Evolutionary conservation across 306 rosid species (phyloP).

Genomic region (Cicer cuneatum): DNA sequence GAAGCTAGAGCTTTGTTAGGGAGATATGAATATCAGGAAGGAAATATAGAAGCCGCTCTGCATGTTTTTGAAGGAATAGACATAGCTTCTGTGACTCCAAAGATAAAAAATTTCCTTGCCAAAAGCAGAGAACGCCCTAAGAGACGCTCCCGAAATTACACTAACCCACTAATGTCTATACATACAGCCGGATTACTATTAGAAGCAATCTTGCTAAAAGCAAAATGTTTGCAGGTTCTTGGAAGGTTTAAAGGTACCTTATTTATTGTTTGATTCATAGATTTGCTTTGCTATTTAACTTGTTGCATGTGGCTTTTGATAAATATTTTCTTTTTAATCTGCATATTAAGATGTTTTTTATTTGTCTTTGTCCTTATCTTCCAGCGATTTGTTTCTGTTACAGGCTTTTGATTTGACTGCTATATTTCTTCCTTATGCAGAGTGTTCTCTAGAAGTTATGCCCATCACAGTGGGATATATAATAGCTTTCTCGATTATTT

Average conservation of each 20-base stretch:
- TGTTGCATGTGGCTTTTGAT: conserved; percentile 33
- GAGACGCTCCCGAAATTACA: conserved; percentile 59
- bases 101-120: conserved; percentile 67
- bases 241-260: conserved; percentile 79
- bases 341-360: conserved; percentile 29
- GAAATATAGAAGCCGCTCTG: conserved; percentile 85
- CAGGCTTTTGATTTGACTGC: not conserved
- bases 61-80: conserved; percentile 91
- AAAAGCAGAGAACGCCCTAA: conserved; percentile 58
- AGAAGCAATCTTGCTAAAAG: conserved; percentile 79
- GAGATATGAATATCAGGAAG: conserved; percentile 91
- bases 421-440: not conserved
- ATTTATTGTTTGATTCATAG: conserved; percentile 29
- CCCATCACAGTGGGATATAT: conserved; percentile 4
- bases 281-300: conserved; percentile 38
- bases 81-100: conserved; percentile 63
- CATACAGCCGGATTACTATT: conserved; percentile 77
- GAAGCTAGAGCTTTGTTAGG: conserved; percentile 98
- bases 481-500: not conserved
- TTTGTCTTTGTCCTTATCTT: conserved; percentile 7
- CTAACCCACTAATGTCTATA: conserved; percentile 64
- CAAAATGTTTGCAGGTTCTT: conserved; percentile 79
- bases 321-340: conserved; percentile 22
- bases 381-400: not conserved
- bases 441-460: conserved; percentile 33